Evolutionary conservation across 2,329 filamentous ascomycete genomes (phyloP).

Genomic region (Pyrenochaeta sp.): DNA sequence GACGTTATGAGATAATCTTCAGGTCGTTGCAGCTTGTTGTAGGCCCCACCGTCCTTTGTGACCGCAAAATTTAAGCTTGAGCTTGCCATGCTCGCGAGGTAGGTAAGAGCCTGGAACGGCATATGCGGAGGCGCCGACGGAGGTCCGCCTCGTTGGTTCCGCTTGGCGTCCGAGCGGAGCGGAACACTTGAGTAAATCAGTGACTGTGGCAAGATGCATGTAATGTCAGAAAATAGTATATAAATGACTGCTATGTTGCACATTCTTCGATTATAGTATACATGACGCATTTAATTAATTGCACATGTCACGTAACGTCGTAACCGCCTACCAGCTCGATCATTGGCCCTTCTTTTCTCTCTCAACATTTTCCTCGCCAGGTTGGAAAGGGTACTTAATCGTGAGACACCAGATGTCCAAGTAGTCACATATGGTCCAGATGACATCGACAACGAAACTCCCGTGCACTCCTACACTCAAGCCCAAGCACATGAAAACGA

Average conservation of each 20-base stretch:
- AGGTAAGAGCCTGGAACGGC: conserved; percentile 3
- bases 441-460: conserved; percentile 96
- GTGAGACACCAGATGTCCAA: conserved; percentile 98
- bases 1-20: conserved; percentile 34
- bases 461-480: conserved; percentile 90
- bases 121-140: conserved; percentile 11
- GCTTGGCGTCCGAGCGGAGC: neutral
- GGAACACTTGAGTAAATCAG: neutral
- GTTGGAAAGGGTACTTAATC: conserved; percentile 81
- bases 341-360: conserved; percentile 40
- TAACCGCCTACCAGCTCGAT: neutral
- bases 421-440: conserved; percentile 97
- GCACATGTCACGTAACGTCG: neutral
- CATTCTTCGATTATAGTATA: neutral
- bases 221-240: neutral
- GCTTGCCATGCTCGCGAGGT: conserved; percentile 30
- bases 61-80: conserved; percentile 37
- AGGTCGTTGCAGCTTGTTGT: conserved; percentile 50
- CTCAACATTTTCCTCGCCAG: conserved; percentile 44
- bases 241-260: neutral
- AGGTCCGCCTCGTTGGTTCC: conserved; percentile 4
- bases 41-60: conserved; percentile 45
- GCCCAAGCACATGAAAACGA: conserved; percentile 88
- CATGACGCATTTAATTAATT: neutral
- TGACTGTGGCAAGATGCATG: neutral